Evolutionary conservation across 139 green algal genomes (phyloP).

Genomic region (Coccomyxa sp.): DNA sequence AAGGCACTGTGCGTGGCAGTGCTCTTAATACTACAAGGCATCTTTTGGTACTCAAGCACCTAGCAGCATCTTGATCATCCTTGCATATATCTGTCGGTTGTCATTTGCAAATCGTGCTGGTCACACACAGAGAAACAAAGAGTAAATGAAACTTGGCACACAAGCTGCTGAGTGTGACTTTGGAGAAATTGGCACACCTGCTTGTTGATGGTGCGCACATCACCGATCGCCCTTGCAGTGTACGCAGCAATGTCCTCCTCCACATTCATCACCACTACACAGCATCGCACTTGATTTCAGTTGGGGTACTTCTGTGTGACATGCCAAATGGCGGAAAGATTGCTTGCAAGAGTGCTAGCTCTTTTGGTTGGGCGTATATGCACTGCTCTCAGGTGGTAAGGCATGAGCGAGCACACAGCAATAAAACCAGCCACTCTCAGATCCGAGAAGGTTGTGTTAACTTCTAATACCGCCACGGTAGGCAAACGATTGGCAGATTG

Average conservation of each 20-base stretch:
- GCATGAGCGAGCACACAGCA: not conserved
- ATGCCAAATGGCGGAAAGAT: not conserved
- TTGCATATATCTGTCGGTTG: too few relatives aligned
- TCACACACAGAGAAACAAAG: too few relatives aligned
- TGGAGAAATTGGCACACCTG: not conserved
- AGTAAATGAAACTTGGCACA: too few relatives aligned
- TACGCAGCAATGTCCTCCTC: not conserved
- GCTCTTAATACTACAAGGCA: too few relatives aligned
- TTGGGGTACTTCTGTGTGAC: not conserved
- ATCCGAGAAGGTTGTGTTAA: not conserved
- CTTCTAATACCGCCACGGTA: not conserved
- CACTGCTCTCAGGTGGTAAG: not conserved
- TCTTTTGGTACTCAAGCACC: too few relatives aligned
- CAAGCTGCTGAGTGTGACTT: too few relatives aligned
- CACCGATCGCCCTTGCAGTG: not conserved
- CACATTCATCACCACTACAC: not conserved
- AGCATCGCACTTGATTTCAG: not conserved
- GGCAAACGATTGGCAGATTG: too few relatives aligned
- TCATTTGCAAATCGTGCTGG: too few relatives aligned
- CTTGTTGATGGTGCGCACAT: constrained; percentile 1
- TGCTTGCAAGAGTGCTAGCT: not conserved
- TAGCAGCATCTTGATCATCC: too few relatives aligned
- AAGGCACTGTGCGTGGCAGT: too few relatives aligned
- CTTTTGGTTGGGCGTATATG: not conserved
- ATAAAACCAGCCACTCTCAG: too few relatives aligned